A percentile compares a stretch with the other conserved stretches of the same genome.
Conservation (phyloP, 805 yeast genomes). For the Jamesozyma lodderae region DNA sequence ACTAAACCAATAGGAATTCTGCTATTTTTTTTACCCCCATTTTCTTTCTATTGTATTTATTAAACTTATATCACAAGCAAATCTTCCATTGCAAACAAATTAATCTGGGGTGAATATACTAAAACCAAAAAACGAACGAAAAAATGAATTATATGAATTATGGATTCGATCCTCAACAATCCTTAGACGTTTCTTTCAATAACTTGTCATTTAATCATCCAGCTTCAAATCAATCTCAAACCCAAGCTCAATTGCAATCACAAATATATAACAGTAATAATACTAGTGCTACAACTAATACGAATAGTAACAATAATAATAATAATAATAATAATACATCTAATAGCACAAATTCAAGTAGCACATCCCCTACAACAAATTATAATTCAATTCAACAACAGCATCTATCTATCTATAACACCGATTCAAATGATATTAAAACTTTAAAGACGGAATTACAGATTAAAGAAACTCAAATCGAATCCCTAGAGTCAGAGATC, state of each 20-base stretch:
- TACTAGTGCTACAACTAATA: neutral
- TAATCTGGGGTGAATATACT: neutral
- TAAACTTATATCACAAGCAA: too few species aligned
- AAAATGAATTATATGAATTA: slow-evolving; percentile 12
- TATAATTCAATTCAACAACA: too few species aligned
- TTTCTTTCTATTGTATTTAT: too few species aligned
- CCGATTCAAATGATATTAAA: slow-evolving; percentile 17
- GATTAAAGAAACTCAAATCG: slow-evolving; percentile 45
- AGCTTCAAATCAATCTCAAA: neutral
- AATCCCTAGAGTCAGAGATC: slow-evolving; percentile 38
- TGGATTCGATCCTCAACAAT: slow-evolving; percentile 9
- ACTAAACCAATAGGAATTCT: too few species aligned
- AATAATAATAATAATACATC: slow-evolving; percentile 1
- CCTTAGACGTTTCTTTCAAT: slow-evolving; percentile 9
- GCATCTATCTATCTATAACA: neutral
- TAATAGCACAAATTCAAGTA: neutral
- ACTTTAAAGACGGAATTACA: slow-evolving; percentile 42
- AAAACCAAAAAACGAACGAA: neutral
- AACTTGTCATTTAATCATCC: slow-evolving; percentile 6
- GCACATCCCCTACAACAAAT: neutral
- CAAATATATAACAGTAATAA: neutral
- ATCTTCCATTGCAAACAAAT: neutral
- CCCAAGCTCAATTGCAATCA: neutral
- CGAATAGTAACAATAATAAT: neutral
- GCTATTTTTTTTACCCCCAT: too few species aligned